Evolutionary conservation across 1,284 basidiomycete genomes (phyloP).

Genomic region (Apiotrichum gamsii): DNA sequence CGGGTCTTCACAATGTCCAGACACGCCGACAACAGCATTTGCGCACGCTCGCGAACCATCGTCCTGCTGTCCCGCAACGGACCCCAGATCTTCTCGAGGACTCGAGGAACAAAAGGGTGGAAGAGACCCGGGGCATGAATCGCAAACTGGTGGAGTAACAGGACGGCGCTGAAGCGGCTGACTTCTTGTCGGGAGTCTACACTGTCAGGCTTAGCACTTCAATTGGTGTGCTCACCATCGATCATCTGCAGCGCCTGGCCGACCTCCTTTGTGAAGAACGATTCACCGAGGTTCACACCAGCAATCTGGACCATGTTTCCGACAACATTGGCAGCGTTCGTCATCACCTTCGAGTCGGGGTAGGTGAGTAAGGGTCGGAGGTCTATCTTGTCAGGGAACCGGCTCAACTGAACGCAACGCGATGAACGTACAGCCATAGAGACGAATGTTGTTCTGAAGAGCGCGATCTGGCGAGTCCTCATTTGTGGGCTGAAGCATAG

Average conservation of each 20-base stretch:
- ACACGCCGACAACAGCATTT: conserved; percentile 81
- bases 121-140: conserved; percentile 77
- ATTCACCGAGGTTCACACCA: conserved; percentile 41
- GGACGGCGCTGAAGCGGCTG: conserved; percentile 46
- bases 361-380: conserved; percentile 43
- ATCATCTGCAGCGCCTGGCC: conserved; percentile 43
- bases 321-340: conserved; percentile 40
- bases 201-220: conserved; percentile 3
- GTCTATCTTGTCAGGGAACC: conserved; percentile 21
- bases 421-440: conserved; percentile 42
- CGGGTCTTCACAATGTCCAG: conserved; percentile 68
- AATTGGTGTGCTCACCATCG: conserved; percentile 33
- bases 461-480: conserved; percentile 44
- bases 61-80: conserved; percentile 73
- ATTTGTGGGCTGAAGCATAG: conserved; percentile 38
- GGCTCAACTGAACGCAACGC: neutral
- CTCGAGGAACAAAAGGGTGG: conserved; percentile 73
- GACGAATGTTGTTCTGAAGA: conserved; percentile 39
- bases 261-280: conserved; percentile 46
- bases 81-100: conserved; percentile 84
- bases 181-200: conserved; percentile 44
- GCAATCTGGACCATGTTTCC: conserved; percentile 47
- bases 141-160: conserved; percentile 86
- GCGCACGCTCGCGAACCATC: conserved; percentile 80
- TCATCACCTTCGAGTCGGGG: conserved; percentile 45